Base-by-base conservation (phyloP, 495 filamentous ascomycete genomes). In the Umbilicaria muhlenbergii region DNA sequence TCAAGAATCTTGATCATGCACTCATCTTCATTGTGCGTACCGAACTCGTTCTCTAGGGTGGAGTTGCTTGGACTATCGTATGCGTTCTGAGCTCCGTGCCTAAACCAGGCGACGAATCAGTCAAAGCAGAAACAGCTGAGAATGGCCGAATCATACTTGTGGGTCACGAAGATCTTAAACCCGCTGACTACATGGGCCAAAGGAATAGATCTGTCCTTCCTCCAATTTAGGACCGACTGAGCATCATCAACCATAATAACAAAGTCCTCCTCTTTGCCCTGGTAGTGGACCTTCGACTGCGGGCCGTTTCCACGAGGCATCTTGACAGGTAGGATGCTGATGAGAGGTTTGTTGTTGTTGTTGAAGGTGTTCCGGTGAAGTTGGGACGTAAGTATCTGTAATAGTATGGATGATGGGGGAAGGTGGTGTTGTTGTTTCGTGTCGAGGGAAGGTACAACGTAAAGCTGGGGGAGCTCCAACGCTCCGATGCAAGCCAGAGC, bases 111-210 rank as follows among this genome's bases (percentile, higher is more conserved):
- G 3, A 6, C 19, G 3, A 1, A 1, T 40, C 21, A 34, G 38
- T 38, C 11, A 24, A 37, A n/a, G 36, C 19, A 17, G 18, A 36
- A 3, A 38, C 13, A 13, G 14, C 16, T 11, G 13, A 5, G 5
- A 32, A 28, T 24, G 12, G 11, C 31, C 36, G 32, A 13, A 17
- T 5, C 83, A 62, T 74, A 96, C 91, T 78, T 85, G 61, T 93
- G 83, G 32, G 87, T 91, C 2, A 81, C 68, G 49, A 95, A 94
- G 53, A 98, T 70, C 73, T 93, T 83, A 71, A 81, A 96, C 11
- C 82, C 73, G 42, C 78, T 83, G 19, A 94, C 70, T n/a, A 98
- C 86, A 49, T 94, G 74, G 1, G 80, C 70, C 16, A 96, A 64
- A 11, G 91, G 80, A 34, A 87, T 69, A 10, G 73, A 78, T 53